Evolutionary conservation across 306 rosid species (phyloP).

Genomic region (Lathyrus tuberosus): DNA sequence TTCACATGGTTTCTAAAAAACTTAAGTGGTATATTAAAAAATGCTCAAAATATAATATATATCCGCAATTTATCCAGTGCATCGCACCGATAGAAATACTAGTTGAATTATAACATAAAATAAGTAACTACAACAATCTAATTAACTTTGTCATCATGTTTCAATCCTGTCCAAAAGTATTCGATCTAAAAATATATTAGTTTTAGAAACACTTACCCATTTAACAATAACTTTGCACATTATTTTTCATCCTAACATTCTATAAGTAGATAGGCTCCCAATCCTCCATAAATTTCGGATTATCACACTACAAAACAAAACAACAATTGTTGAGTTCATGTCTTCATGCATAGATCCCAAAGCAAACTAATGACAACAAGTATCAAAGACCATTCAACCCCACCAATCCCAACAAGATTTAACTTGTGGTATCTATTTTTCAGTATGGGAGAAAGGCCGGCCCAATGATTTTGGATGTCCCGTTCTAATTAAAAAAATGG

Average conservation of each 20-base stretch:
- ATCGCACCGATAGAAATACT: no score
- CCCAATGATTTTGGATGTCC: no score
- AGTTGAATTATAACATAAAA: no score
- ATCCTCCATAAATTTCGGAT: not conserved
- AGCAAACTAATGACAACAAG: not conserved
- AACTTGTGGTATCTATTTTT: constrained; percentile 1
- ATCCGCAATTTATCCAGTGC: no score
- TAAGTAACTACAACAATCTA: no score
- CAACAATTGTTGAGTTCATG: constrained; percentile 2
- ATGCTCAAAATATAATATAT: no score
- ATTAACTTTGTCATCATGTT: no score
- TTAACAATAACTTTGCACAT: not conserved
- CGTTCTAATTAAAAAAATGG: no score
- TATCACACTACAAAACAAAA: not conserved
- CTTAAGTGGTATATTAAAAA: no score
- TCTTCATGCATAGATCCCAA: not conserved
- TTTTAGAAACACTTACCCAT: not conserved
- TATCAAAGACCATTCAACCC: constrained; percentile 11
- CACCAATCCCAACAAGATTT: not conserved
- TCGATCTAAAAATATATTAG: not conserved
- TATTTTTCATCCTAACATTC: not conserved
- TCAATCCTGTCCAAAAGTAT: not conserved
- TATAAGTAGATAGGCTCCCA: not conserved
- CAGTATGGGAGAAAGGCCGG: constrained; percentile 16
- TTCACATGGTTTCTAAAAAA: no score